These are phyloP conservation scores for Torulaspora pretoriensis DNA, from an alignment of 1,139 yeast species.

Conservation along the genomic window DNA sequence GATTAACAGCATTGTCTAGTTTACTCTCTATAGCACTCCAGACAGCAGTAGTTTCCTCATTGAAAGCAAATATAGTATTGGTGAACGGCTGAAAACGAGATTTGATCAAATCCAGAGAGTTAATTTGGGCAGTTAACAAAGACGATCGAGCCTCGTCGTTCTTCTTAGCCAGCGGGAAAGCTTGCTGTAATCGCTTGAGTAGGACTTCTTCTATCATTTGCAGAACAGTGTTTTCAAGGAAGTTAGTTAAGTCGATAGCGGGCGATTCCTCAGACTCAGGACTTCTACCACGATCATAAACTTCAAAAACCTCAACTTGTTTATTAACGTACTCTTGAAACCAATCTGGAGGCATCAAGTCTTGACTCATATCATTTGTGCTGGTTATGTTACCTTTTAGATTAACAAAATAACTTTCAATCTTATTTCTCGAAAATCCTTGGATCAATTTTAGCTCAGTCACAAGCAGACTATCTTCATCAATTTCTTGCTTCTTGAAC, in stretches of 20 bases:
- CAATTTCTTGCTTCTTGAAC: constrained; percentile 48
- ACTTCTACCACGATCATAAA: constrained; percentile 42
- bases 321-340: constrained; percentile 48
- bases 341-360: constrained; percentile 71
- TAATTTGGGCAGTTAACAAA: constrained; percentile 46
- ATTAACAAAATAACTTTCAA: constrained; percentile 20
- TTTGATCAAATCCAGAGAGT: constrained; percentile 56
- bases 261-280: constrained; percentile 23
- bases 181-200: constrained; percentile 21
- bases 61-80: constrained; percentile 24
- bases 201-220: constrained; percentile 26
- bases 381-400: constrained; percentile 37
- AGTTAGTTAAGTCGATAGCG: constrained; percentile 27
- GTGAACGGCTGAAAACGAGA: constrained; percentile 48
- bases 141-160: constrained; percentile 24
- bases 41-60: constrained; percentile 33
- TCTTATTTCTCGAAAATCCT: constrained; percentile 23
- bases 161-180: constrained; percentile 32
- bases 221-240: constrained; percentile 35
- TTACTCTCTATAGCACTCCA: constrained; percentile 40
- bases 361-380: constrained; percentile 19
- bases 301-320: constrained; percentile 45
- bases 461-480: constrained; percentile 21
- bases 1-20: constrained; percentile 36
- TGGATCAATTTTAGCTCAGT: constrained; percentile 21